Base-by-base conservation (phyloP, 768 basidiomycete species). In the Leccinum rimulosum region DNA sequence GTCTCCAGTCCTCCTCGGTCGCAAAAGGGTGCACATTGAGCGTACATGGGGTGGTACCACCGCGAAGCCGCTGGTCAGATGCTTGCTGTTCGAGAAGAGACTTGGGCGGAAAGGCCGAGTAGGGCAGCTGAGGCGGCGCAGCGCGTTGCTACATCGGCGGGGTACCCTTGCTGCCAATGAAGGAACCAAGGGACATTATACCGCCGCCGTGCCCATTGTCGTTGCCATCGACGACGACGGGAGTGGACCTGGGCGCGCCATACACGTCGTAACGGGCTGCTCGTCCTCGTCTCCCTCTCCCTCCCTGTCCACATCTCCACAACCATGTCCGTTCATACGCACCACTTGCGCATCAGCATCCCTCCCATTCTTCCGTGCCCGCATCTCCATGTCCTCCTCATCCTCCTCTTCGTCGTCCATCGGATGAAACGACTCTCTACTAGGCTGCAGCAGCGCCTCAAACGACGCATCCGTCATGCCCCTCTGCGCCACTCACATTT, bases 1-100 rank as follows among this genome's bases (percentile, higher is more conserved):
- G 71, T 43, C 69, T 64, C 84, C 84, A 85, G 65, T 85, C 84
- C 66, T 25, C 25, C 25, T 84, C 77, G 0, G 77, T 71, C 19
- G 66, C 63, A 64, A 85, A 85, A 27, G 83, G 83, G 63, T 85
- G 84, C 10, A 76, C 76, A 17, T 25, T 25, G 25, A 25, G 25
- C 30, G 60, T 57, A 5, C 77, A 73, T 3, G 78, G 1, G 84
- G 84, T 0, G 77, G 74, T 6, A 76, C 38, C 14, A 64, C 60
- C 0, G 78, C 78, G 65, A 84, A 84, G 1, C 84, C 82, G 10
- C 70, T 67, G 40, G 68, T 67, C 48, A 85, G 54, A 1, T 59
- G 54, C 4, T 64, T 50, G 43, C 40, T n/a, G 22, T 74, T 73
- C 17, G 73, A 73, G 22, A 71, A 56, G 36, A 73, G 51, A 59